A percentile compares a stretch with the other conserved stretches of the same genome.
Evolutionary conservation across 306 rosid genomes (phyloP).

Genomic region (Cercis canadensis): DNA sequence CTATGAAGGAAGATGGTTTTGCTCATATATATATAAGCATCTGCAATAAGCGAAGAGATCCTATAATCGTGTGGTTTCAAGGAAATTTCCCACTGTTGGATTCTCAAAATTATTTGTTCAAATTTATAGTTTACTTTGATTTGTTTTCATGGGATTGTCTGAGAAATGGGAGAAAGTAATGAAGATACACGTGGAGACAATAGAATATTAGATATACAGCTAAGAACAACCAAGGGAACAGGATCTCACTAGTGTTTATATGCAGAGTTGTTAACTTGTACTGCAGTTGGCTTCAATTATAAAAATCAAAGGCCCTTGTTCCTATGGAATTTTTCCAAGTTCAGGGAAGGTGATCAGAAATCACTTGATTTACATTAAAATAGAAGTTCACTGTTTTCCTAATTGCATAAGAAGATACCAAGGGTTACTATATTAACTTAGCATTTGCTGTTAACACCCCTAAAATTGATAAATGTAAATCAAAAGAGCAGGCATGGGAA

Average conservation of each 20-base stretch:
- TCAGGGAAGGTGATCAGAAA: conserved; percentile 51
- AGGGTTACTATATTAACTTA: no score
- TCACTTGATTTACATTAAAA: conserved; percentile 26
- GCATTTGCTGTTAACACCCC: not conserved
- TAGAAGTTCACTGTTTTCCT: not conserved
- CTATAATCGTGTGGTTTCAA: conserved; percentile 47
- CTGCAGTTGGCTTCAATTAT: conserved; percentile 25
- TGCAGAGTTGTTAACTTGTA: conserved; percentile 43
- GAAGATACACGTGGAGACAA: conserved; percentile 48
- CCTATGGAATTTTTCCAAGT: not conserved
- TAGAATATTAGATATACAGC: conserved; percentile 61
- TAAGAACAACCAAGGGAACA: conserved; percentile 68
- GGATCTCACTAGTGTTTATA: conserved; percentile 56
- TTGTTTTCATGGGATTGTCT: conserved; percentile 55
- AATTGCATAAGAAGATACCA: no score
- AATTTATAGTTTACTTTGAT: not conserved
- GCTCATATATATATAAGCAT: conserved; percentile 26
- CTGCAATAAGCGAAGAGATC: conserved; percentile 38
- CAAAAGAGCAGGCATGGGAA: conserved; percentile 13
- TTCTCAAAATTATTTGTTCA: conserved; percentile 34
- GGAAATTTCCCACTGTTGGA: conserved; percentile 62
- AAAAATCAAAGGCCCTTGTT: conserved; percentile 24
- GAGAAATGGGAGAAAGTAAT: conserved; percentile 37
- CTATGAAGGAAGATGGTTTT: conserved; percentile 36
- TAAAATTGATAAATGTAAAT: not conserved